A percentile compares a stretch with the other conserved stretches of the same genome.
Evolutionary conservation across 129 eudicot genomes (phyloP).

Genomic region (Tagetes patula): DNA sequence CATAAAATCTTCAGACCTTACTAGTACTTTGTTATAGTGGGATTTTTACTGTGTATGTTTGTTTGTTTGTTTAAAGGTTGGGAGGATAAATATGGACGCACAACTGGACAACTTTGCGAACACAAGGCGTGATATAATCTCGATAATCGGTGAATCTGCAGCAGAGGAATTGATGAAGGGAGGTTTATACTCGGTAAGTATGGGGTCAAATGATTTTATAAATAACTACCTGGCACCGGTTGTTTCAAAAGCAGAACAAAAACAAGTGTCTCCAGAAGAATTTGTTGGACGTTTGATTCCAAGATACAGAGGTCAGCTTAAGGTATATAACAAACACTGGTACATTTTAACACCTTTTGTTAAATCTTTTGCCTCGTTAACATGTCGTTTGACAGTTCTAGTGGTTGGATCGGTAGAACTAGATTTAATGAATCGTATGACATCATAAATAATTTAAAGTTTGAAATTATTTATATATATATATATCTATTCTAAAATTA

Average conservation of each 20-base stretch:
- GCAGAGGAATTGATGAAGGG: constrained; percentile 46
- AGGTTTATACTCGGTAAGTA: constrained; percentile 66
- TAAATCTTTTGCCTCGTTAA: too few species aligned
- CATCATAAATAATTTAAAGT: too few species aligned
- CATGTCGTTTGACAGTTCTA: too few species aligned
- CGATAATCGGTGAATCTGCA: constrained; percentile 49
- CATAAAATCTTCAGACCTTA: too few species aligned
- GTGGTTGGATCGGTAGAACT: too few species aligned
- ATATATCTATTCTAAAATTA: too few species aligned
- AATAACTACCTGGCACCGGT: constrained; percentile 77
- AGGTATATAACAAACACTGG: constrained; percentile 30
- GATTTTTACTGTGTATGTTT: too few species aligned
- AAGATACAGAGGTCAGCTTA: constrained; percentile 65
- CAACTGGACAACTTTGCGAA: constrained; percentile 87
- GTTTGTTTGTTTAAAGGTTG: constrained; percentile 41
- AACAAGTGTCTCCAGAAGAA: constrained; percentile 50
- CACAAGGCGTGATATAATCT: constrained; percentile 64
- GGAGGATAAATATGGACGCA: constrained; percentile 81
- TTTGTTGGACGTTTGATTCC: constrained; percentile 66
- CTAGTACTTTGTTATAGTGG: too few species aligned
- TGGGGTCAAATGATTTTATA: constrained; percentile 90
- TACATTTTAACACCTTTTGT: too few species aligned
- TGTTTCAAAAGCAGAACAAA: constrained; percentile 49
- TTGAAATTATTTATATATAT: too few species aligned
- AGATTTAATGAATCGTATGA: too few species aligned